Conservation (phyloP, 2,329 filamentous ascomycete species). For the Polychaeton citri region DNA sequence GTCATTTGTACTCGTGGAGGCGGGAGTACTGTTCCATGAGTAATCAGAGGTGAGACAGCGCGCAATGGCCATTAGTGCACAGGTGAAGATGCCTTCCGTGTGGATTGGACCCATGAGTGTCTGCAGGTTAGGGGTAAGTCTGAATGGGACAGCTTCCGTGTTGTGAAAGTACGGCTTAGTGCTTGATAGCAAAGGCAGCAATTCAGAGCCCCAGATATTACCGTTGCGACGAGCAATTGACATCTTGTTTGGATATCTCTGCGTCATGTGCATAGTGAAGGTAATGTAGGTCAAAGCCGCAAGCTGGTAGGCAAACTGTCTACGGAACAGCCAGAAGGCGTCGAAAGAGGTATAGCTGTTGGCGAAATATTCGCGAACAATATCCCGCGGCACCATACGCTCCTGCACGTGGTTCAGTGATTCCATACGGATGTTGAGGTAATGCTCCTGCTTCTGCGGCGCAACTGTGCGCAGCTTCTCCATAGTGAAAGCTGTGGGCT, state of each 20-base stretch:
- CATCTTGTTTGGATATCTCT: conserved; percentile 90
- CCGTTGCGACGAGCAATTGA: conserved; percentile 77
- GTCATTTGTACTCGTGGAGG: conserved; percentile 1
- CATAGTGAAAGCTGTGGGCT: conserved; percentile 88
- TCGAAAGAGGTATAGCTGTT: conserved; percentile 74
- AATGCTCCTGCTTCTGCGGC: conserved; percentile 49
- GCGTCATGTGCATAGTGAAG: conserved; percentile 94
- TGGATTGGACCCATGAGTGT: conserved; percentile 91
- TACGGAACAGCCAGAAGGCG: conserved; percentile 97
- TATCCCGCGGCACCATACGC: conserved; percentile 72
- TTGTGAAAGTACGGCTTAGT: conserved; percentile 86
- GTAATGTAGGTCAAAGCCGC: conserved; percentile 96
- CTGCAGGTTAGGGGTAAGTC: conserved; percentile 90
- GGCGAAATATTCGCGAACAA: conserved; percentile 83
- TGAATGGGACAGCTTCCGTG: conserved; percentile 90
- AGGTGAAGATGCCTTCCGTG: conserved; percentile 92
- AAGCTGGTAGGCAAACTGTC: conserved; percentile 91
- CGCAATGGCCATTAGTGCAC: conserved; percentile 89
- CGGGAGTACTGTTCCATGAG: conserved; percentile 10
- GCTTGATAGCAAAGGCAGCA: conserved; percentile 78
- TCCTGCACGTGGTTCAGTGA: conserved; percentile 92
- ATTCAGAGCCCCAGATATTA: conserved; percentile 90
- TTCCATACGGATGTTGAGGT: conserved; percentile 45
- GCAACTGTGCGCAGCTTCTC: conserved; percentile 69
- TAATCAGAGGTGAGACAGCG: conserved; percentile 76